A percentile compares a stretch with the other conserved stretches of the same genome.
Conservation (phyloP, 2,329 filamentous ascomycete species). For the Fusarium sulawesiense region DNA sequence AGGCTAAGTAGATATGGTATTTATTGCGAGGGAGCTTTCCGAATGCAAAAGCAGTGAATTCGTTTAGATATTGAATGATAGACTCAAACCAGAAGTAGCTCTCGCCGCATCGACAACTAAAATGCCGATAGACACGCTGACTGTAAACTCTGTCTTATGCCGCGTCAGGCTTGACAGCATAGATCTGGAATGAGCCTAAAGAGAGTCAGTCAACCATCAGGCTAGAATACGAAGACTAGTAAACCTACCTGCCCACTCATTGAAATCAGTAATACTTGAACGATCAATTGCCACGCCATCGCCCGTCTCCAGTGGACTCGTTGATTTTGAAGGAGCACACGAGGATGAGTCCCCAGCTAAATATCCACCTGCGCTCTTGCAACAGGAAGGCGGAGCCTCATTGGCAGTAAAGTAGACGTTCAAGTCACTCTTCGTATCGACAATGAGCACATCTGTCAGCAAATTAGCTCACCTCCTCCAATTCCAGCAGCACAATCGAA, state of each 20-base stretch:
- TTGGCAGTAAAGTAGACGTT: not conserved
- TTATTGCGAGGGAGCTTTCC: too few relatives aligned
- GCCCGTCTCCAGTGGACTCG: accelerated
- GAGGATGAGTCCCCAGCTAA: not conserved
- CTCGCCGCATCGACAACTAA: not conserved
- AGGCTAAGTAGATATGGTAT: not conserved
- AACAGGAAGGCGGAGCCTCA: not conserved
- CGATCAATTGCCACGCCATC: accelerated
- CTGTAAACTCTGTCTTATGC: not conserved
- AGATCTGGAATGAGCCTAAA: not conserved
- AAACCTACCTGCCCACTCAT: not conserved
- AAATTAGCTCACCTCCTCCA: accelerated
- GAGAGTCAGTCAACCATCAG: not conserved
- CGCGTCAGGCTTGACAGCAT: not conserved
- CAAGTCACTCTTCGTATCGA: not conserved
- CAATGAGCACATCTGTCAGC: not conserved
- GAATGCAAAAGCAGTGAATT: not conserved
- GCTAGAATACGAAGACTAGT: too few relatives aligned
- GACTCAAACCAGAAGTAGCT: accelerated
- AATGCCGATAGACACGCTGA: too few relatives aligned
- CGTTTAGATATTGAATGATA: accelerated
- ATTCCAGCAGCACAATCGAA: accelerated
- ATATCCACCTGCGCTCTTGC: accelerated
- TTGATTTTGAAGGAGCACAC: not conserved
- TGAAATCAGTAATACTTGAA: not conserved